Evolutionary conservation across 2,329 filamentous ascomycete genomes (phyloP), one percentile per base, ranked within the genome.

Genomic region (Lasiodiplodia sp.): DNA sequence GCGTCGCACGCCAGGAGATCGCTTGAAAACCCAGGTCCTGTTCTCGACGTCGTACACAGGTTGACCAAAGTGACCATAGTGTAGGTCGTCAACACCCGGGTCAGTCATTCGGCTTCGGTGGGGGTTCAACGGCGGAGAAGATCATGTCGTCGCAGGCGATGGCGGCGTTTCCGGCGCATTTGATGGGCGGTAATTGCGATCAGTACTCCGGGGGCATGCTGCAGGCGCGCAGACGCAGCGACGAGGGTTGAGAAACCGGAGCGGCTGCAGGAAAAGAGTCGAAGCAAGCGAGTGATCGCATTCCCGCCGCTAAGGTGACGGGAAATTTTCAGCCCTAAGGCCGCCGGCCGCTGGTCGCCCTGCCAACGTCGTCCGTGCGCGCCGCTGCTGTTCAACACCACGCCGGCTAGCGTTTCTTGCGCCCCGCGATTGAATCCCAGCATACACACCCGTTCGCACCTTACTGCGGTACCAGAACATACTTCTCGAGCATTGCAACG

Each of bases 101-200:
- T 88, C 85, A 88, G 84, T 85, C 87, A 89, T 89, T 80, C 74
- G 86, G 85, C 78, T 80, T 80, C 75, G 73, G 72, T 65, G 52
- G 31, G 47, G 23, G 16, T 51, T 66, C 12, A 37, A 8, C n/a
- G 34, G 53, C 53, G 56, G 47, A 67, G 51, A 62, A 58, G 53
- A 21, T 44, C 66, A 66, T 66, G 49, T 51, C 47, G 14, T 66
- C 63, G 47, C 31, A 34, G 31, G 34, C 11, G 44, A 49, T 38
- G 57, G 37, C 58, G 25, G 58, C 58, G 58, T 37, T 63, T 51
- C 10, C 38, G 58, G 47, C 28, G 51, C 51, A 66, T 66, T 66
- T 55, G 63, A 34, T 47, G 47, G 14, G 44, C 47, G 21, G 31
- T 23, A 52, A 64, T 51, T 64, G 60, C 60, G 47, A 28, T 52